Percentiles rank a stretch among this genome's conserved stretches.
Conservation (phyloP, 2,329 filamentous ascomycete species). For the Cryphonectria parasitica region DNA sequence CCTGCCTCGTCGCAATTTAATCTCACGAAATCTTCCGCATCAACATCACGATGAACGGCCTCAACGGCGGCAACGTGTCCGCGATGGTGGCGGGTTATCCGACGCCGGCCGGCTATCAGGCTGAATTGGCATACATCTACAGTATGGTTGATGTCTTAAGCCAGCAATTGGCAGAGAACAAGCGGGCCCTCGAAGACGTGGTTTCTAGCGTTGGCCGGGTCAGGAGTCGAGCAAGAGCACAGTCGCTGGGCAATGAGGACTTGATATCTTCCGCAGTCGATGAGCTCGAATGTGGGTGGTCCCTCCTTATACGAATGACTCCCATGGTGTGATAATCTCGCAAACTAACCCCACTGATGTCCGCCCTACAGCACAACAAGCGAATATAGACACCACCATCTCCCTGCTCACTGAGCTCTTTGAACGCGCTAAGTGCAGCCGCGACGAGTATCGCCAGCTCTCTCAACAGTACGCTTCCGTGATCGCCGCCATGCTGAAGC, state of each 20-base stretch:
- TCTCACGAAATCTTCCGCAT: background rate
- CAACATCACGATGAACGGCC: conserved; percentile 48
- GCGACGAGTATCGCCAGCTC: conserved; percentile 63
- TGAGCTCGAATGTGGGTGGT: conserved; percentile 56
- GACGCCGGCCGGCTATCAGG: conserved; percentile 69
- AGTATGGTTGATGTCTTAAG: conserved; percentile 70
- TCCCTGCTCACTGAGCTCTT: conserved; percentile 65
- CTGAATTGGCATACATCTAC: conserved; percentile 71
- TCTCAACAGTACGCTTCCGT: conserved; percentile 62
- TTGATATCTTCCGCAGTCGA: conserved; percentile 59
- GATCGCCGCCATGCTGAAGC: conserved; percentile 61
- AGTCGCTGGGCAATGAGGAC: conserved; percentile 61
- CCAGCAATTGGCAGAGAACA: conserved; percentile 64
- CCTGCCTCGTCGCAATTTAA: background rate
- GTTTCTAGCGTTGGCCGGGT: conserved; percentile 66
- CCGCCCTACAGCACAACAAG: conserved; percentile 52
- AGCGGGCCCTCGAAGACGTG: conserved; percentile 65
- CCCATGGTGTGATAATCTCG: background rate
- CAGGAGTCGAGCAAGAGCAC: conserved; percentile 57
- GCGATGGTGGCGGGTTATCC: conserved; percentile 52
- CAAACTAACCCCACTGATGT: background rate
- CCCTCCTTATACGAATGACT: conserved; percentile 14
- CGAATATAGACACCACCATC: conserved; percentile 64
- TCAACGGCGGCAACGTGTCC: conserved; percentile 53
- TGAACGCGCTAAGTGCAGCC: conserved; percentile 63